Percentiles rank a stretch among this genome's conserved stretches.
Conservation (phyloP, 345 rosid species). For the Chamaenerion angustifolium region DNA sequence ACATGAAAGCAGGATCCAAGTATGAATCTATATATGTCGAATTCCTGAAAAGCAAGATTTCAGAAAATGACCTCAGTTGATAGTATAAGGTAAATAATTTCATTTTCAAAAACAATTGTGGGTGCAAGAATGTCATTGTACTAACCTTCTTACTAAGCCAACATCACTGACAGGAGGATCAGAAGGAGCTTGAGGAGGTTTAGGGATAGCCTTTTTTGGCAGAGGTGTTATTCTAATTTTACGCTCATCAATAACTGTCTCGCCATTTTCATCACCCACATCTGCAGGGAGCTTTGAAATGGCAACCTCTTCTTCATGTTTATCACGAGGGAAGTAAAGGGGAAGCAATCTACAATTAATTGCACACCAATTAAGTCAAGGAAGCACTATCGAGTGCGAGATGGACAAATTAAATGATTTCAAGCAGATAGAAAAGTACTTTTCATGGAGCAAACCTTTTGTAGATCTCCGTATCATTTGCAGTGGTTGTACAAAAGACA, state of each 20-base stretch:
- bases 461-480: slow-evolving; percentile 91
- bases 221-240: slow-evolving; percentile 87
- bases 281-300: slow-evolving; percentile 94
- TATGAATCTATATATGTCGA: slow-evolving; percentile 73
- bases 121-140: slow-evolving; percentile 1
- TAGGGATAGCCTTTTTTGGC: slow-evolving; percentile 61
- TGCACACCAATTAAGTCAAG: slow-evolving; percentile 3
- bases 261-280: slow-evolving; percentile 99
- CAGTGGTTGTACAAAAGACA: slow-evolving; percentile 81
- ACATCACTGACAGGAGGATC: slow-evolving; percentile 74
- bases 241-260: slow-evolving; percentile 90
- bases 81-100: neutral
- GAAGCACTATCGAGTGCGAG: neutral
- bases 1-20: slow-evolving; percentile 99
- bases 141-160: slow-evolving; percentile 83
- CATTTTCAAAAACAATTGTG: neutral
- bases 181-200: slow-evolving; percentile 48
- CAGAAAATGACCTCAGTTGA: slow-evolving; percentile 1
- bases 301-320: slow-evolving; percentile 89
- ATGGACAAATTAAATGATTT: neutral
- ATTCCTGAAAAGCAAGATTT: slow-evolving; percentile 39
- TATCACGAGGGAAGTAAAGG: slow-evolving; percentile 95
- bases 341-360: slow-evolving; percentile 64
- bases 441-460: slow-evolving; percentile 33
- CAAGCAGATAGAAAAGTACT: neutral